Base-by-base conservation (phyloP, 306 rosid genomes). In the Vicia villosa region DNA sequence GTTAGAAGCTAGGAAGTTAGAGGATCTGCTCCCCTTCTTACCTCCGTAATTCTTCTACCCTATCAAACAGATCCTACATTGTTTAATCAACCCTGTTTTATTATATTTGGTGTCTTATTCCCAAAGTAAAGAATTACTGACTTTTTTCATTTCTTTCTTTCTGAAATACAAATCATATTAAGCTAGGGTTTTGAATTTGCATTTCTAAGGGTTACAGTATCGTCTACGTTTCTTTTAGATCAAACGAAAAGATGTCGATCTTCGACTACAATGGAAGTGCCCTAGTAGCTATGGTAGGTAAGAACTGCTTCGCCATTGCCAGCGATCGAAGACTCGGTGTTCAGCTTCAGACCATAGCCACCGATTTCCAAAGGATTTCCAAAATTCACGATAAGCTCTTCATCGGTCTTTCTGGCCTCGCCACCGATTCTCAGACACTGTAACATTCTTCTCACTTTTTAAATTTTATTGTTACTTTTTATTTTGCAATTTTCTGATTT, bases 231-330 rank as follows among this genome's bases (percentile, higher is more conserved):
- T 20, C 22, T n/a, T 41, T 64, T 22, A 10, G 34, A 66, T 66
- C 68, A 43, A 73, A 15, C 17, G 0, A 13, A 14, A 69, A 36
- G 10, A 78, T 79, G 86, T 79, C 86, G 97, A 94, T 94, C 84
- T 88, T 86, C 78, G 98, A 94, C 87, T 94, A 94, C 81, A 94
- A 94, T 76, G 98, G 98, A 34, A 87, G 97, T 69, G 98, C 98
- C 68, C 85, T 93, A 17, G 80, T 93, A 17, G 98, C 97, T 5
- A 90, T 90, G 98, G 98, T 94, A 30, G 98, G 98, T 42, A 90
- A 94, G 90, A 90, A 94, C 82, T 90, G 98, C 84, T 90, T 94
- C 77, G 97, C 97, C 79, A 87, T 94, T 11, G 98, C 96, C 74
- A 90, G 97, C 72, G 98, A 94, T 84, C 94, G 98, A 11, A 86